Evolutionary conservation across 257 asterid genomes (phyloP).

Genomic region (Solanum etuberosum): DNA sequence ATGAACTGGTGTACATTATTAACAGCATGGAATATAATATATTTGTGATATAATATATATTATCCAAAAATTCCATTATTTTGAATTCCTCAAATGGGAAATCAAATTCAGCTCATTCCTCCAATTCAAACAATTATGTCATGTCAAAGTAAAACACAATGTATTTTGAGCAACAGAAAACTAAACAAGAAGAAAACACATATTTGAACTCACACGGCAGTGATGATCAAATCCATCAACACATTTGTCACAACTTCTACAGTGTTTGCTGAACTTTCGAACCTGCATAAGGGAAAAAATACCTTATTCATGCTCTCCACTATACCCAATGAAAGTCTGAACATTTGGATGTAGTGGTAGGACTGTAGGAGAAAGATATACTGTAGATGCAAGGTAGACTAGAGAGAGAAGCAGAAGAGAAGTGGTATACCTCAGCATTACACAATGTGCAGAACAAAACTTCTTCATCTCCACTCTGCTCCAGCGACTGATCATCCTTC

Average conservation of each 20-base stretch:
- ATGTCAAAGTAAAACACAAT: background rate
- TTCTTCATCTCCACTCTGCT: slow-evolving; percentile 68
- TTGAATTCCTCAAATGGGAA: background rate
- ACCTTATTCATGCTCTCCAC: background rate
- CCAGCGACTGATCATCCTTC: slow-evolving; percentile 36
- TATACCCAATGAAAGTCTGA: background rate
- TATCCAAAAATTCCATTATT: background rate
- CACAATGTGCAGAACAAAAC: slow-evolving; percentile 94
- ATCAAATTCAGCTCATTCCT: background rate
- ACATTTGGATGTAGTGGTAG: background rate
- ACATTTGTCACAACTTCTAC: slow-evolving; percentile 99
- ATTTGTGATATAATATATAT: background rate
- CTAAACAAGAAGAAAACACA: background rate
- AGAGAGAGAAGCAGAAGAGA: background rate
- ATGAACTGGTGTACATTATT: background rate
- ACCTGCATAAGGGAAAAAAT: slow-evolving; percentile 39
- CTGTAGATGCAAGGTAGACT: background rate
- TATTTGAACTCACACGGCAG: slow-evolving; percentile 70
- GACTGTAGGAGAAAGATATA: background rate
- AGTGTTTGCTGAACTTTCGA: slow-evolving; percentile 84
- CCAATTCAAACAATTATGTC: background rate
- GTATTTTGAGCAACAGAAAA: background rate
- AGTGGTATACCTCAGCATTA: slow-evolving; percentile 71
- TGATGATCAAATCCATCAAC: slow-evolving; percentile 99
- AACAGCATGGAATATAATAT: background rate